Conservation (phyloP, 768 basidiomycete genomes). For the Sutorius australiensis region DNA sequence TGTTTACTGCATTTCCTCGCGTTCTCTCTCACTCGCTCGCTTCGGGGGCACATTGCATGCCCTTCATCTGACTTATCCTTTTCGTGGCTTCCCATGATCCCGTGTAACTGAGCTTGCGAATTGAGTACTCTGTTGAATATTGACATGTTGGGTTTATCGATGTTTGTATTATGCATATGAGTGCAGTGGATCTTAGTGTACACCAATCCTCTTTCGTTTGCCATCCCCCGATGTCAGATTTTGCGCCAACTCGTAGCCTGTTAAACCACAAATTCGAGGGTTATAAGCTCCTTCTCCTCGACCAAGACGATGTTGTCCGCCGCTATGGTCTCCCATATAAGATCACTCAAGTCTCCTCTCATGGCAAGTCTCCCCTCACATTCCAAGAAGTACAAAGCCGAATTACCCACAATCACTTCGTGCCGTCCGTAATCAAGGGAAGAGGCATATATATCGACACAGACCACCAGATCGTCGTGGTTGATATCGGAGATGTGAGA, state of each 20-base stretch:
- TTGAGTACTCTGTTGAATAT: no score
- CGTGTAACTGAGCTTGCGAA: not conserved
- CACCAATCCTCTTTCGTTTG: not conserved
- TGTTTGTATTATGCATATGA: no score
- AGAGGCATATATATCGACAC: constrained; percentile 67
- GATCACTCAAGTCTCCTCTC: constrained; percentile 51
- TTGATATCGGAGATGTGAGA: constrained; percentile 60
- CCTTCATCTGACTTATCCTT: not conserved
- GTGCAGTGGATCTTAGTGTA: not conserved
- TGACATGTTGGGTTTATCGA: no score
- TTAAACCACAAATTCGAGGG: constrained; percentile 84
- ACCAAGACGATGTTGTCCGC: constrained; percentile 53
- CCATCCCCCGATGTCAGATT: constrained; percentile 32
- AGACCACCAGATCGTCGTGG: constrained; percentile 53
- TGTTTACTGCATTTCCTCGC: not conserved
- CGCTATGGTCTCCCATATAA: constrained; percentile 45
- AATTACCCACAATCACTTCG: constrained; percentile 80
- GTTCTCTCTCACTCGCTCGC: not conserved
- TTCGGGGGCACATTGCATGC: not conserved
- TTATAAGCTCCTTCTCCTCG: constrained; percentile 65
- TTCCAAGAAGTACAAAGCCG: constrained; percentile 83
- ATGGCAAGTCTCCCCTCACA: constrained; percentile 58
- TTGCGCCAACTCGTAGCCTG: constrained; percentile 48
- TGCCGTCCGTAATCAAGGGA: constrained; percentile 41
- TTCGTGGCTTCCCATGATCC: not conserved